Conservation (phyloP, 139 green algal genomes). For the Nannochloris sp. region DNA sequence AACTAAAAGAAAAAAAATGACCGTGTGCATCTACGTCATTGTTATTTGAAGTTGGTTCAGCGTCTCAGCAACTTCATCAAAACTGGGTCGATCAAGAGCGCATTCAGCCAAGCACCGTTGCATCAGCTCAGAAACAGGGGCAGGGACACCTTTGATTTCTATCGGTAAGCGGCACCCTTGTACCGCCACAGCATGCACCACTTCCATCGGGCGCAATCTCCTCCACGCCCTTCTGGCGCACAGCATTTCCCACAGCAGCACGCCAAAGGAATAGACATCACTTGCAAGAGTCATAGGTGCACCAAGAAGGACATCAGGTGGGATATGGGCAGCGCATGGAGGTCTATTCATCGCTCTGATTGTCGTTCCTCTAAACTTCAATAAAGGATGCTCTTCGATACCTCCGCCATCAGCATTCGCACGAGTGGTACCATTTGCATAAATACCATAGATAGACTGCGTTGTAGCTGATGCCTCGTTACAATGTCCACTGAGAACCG, state of each 20-base stretch:
- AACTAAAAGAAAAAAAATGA: too few species aligned
- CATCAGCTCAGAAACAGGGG: not conserved
- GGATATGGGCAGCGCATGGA: not conserved
- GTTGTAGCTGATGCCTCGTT: too few species aligned
- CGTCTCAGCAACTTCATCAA: not conserved
- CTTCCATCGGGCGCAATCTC: not conserved
- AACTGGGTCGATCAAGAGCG: not conserved
- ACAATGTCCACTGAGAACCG: too few species aligned
- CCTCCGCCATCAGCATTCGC: too few species aligned
- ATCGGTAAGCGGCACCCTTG: too few species aligned
- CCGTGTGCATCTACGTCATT: too few species aligned
- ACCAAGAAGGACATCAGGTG: slow-evolving; percentile 54
- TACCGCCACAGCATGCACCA: too few species aligned
- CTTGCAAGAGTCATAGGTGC: slow-evolving; percentile 13
- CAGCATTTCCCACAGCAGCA: slow-evolving; percentile 50
- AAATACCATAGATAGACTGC: too few species aligned
- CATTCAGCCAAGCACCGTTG: not conserved
- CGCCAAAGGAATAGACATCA: slow-evolving; percentile 39
- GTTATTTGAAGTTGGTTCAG: too few species aligned
- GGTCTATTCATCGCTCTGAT: not conserved
- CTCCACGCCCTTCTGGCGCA: not conserved
- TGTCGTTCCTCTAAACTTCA: not conserved
- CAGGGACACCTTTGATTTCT: not conserved
- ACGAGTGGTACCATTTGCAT: too few species aligned
- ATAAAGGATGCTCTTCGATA: too few species aligned